These are phyloP conservation scores for Cryptococcus jaspeensis DNA, from an alignment of 1,284 basidiomycete genomes.

Conservation along the genomic window DNA sequence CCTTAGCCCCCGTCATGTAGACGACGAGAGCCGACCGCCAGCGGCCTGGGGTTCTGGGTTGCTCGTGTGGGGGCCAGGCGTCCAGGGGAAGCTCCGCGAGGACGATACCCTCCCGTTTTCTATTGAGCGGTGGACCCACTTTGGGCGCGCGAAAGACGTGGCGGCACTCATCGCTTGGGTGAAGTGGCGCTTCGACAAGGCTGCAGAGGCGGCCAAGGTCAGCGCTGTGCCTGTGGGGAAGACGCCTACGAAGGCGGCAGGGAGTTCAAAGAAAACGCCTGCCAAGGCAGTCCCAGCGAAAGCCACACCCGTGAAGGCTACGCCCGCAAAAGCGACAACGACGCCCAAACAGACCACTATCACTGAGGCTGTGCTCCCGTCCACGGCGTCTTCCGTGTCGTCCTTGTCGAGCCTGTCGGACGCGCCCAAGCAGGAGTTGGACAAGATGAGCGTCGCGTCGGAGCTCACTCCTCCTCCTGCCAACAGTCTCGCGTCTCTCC, in stretches of 20 bases:
- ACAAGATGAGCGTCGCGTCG: conserved; percentile 17
- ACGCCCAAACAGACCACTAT: conserved; percentile 9
- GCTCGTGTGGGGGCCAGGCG: conserved; percentile 36
- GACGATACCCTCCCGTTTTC: conserved; percentile 21
- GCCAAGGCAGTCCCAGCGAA: conserved; percentile 4
- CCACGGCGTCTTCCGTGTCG: not conserved
- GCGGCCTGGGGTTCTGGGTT: conserved; percentile 40
- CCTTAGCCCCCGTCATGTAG: conserved; percentile 30
- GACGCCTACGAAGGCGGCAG: conserved; percentile 6
- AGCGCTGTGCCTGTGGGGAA: conserved; percentile 5
- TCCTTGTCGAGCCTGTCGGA: conserved; percentile 11
- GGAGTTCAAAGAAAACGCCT: not conserved
- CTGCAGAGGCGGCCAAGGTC: conserved; percentile 5
- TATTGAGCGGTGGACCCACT: conserved; percentile 40
- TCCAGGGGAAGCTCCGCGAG: conserved; percentile 6
- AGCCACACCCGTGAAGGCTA: not conserved
- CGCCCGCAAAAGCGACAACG: not conserved
- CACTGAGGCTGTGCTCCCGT: conserved; percentile 20
- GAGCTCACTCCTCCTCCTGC: conserved; percentile 20
- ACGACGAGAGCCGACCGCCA: conserved; percentile 34
- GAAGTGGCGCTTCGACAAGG: conserved; percentile 18
- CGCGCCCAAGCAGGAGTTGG: not conserved
- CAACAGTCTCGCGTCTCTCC: conserved; percentile 21
- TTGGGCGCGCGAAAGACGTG: conserved; percentile 24
- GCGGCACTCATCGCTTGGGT: conserved; percentile 28